Base-by-base conservation (phyloP, 176 grass and related monocot genomes). In the Aegilops umbellulata region DNA sequence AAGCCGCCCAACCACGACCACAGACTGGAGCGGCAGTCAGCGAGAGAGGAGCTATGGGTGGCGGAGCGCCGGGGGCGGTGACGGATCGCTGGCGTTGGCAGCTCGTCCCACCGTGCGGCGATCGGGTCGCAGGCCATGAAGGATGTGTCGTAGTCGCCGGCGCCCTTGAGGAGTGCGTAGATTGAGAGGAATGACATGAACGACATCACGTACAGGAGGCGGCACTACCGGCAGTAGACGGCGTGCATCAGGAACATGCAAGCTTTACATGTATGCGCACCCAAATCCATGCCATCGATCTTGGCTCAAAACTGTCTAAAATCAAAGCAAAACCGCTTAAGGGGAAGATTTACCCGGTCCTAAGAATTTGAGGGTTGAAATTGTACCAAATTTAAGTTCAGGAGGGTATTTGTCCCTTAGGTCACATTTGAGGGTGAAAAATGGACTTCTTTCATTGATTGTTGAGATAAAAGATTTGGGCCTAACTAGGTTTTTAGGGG, bases 211-310 rank as follows among this genome's bases (percentile, higher is more conserved):
- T 89, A 94, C 7, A 95, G 76, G 1, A 94, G 80, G 24, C 88
- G 91, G 41, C 91, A 87, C 95, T 93, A 95, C 23, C 78, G 41
- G 3, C 84, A 86, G 81, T 91, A 95, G 3, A 95, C 93, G 22
- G 89, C 80, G 80, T 86, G 88, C 30, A 98, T 53, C 20, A 98
- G 64, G 0, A 9, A 10, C 38, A 39, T 2, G 38, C 38, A 8
- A 39, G 38, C 38, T 39, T 39, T 8, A 39, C 38, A 8, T 0
- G 38, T 39, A 39, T 39, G 38, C 38, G 8, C 38, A 39, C 38
- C 38, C 38, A 39, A 39, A 39, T 39, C 38, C 38, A 39, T 39
- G 38, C 38, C 38, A 39, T 8, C 38, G 38, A 10, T 39, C 38
- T 39, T 39, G 38, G 38, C 38, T 39, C 38, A 39, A 39, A 39